Evolutionary conservation across 495 filamentous ascomycete species (phyloP).

Genomic region (Evansstolkia leycettana): DNA sequence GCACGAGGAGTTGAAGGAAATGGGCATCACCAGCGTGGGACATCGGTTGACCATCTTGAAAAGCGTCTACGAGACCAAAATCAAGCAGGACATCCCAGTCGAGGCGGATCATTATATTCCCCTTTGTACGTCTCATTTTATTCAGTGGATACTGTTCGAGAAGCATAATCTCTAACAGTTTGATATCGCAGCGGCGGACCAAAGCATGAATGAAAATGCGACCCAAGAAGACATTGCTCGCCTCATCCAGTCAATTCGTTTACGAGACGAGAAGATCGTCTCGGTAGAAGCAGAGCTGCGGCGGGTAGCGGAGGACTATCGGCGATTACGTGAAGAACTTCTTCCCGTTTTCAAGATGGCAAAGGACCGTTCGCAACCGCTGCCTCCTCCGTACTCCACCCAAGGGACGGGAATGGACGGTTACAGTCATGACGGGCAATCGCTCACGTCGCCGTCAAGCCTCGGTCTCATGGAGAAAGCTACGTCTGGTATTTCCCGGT

Average conservation of each 20-base stretch:
- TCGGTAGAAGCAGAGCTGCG: conserved; percentile 70
- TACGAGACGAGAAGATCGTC: conserved; percentile 77
- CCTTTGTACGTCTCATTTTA: conserved; percentile 50
- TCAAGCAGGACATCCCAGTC: conserved; percentile 78
- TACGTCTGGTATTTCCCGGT: conserved; percentile 30
- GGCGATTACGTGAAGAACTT: conserved; percentile 75
- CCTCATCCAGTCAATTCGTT: conserved; percentile 71
- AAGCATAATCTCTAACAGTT: conserved; percentile 5
- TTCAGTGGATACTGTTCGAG: conserved; percentile 9
- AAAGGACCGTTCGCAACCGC: conserved; percentile 80
- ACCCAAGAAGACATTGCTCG: conserved; percentile 85
- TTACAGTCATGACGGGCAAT: conserved; percentile 21
- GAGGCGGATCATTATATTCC: conserved; percentile 92
- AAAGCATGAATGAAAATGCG: conserved; percentile 71
- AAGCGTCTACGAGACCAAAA: conserved; percentile 87
- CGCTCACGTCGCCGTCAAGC: conserved; percentile 30
- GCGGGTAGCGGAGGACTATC: conserved; percentile 72
- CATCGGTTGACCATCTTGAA: conserved; percentile 92
- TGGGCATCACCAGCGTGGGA: conserved; percentile 84
- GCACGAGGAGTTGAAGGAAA: conserved; percentile 88
- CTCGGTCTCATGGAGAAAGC: conserved; percentile 19
- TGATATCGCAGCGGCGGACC: conserved; percentile 61
- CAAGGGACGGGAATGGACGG: conserved; percentile 8
- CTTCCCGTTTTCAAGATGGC: conserved; percentile 78
- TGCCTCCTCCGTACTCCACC: conserved; percentile 47